A percentile compares a stretch with the other conserved stretches of the same genome.
Evolutionary conservation across 176 grass and related monocot genomes (phyloP).

Genomic region (Rhynchospora pubera): DNA sequence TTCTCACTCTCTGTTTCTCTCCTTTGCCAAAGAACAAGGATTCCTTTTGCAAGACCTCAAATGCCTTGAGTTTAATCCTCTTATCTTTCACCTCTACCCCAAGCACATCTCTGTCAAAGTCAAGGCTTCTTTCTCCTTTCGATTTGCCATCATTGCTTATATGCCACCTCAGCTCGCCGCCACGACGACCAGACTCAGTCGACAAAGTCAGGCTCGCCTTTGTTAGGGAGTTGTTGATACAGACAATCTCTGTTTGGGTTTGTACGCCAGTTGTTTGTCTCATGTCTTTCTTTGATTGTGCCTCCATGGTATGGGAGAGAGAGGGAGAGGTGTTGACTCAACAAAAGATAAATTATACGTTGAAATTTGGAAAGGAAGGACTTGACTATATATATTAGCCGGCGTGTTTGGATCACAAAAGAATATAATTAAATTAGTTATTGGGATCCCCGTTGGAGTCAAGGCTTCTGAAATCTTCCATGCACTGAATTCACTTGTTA

Average conservation of each 20-base stretch:
- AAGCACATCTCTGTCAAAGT: constrained; percentile 48
- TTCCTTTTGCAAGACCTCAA: constrained; percentile 16
- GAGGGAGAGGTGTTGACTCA: no score
- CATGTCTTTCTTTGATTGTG: no score
- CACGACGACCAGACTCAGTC: neutral
- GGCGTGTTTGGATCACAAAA: no score
- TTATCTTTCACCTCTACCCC: constrained; percentile 27
- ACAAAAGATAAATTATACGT: no score
- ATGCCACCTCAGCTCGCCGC: constrained; percentile 36
- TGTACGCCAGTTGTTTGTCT: neutral
- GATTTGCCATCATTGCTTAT: neutral
- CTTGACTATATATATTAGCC: no score
- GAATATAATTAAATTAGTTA: no score
- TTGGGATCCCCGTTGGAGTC: no score
- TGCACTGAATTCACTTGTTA: no score
- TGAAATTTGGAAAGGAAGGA: no score
- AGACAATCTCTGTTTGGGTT: constrained; percentile 9
- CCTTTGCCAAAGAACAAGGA: neutral
- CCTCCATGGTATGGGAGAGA: no score
- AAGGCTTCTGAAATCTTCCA: no score
- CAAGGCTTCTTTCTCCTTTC: constrained; percentile 20
- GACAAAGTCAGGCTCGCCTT: constrained; percentile 26
- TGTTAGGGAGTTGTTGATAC: constrained; percentile 34
- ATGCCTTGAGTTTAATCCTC: constrained; percentile 38
- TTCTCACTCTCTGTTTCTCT: constrained; percentile 30